Percentiles rank a stretch among this genome's conserved stretches.
Conservation (phyloP, 306 rosid species). For the Dalbergia oliveri region DNA sequence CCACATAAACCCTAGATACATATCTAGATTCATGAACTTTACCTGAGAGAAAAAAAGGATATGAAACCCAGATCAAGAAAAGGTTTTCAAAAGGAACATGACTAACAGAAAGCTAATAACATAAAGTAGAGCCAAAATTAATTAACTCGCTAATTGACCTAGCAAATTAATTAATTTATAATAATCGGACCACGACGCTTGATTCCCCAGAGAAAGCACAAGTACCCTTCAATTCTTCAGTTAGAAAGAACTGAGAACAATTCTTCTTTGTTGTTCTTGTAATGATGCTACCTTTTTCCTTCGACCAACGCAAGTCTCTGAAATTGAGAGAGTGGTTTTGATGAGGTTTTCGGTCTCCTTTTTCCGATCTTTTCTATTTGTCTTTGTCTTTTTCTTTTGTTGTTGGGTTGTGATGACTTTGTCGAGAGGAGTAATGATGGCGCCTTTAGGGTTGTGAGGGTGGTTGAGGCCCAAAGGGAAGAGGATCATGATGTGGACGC, state of each 20-base stretch:
- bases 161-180: conserved; percentile 51
- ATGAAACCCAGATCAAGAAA: conserved; percentile 32
- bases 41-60: conserved; percentile 18
- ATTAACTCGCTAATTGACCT: conserved; percentile 52
- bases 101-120: background rate
- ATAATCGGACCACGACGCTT: conserved; percentile 90
- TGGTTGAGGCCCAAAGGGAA: conserved; percentile 51
- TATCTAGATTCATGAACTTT: conserved; percentile 14
- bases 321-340: background rate
- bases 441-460: conserved; percentile 59
- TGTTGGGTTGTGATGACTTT: background rate
- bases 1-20: conserved; percentile 44
- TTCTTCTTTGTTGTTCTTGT: background rate
- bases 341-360: background rate
- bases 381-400: background rate
- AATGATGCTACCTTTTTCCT: background rate
- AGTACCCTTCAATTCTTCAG: conserved; percentile 21
- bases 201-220: conserved; percentile 71
- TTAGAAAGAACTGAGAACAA: conserved; percentile 13
- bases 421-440: conserved; percentile 57
- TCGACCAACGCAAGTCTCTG: conserved; percentile 33
- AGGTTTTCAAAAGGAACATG: conserved; percentile 33
- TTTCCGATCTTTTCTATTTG: background rate
- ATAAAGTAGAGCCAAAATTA: conserved; percentile 27
- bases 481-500: conserved; percentile 56